Evolutionary conservation across 768 basidiomycete species (phyloP).

Genomic region (Mrakia gelida): DNA sequence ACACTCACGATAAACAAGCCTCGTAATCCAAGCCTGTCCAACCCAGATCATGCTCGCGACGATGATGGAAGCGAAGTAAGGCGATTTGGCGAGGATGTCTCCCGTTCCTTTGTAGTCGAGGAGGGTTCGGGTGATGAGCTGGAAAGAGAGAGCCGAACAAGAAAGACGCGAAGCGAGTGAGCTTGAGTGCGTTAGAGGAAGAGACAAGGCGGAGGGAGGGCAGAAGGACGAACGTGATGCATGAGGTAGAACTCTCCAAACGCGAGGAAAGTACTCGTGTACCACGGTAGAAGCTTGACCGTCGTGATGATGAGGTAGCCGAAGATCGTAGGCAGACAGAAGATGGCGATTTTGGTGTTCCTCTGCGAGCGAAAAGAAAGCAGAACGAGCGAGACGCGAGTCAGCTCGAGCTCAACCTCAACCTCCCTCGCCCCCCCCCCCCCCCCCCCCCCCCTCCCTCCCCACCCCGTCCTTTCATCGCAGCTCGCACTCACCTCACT

Average conservation of each 20-base stretch:
- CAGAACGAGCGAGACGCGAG: not conserved
- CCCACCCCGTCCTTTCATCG: not conserved
- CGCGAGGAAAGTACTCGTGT: slow-evolving; percentile 75
- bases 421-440: no score
- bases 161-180: not conserved
- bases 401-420: not conserved
- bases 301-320: slow-evolving; percentile 81
- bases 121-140: slow-evolving; percentile 80
- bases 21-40: slow-evolving; percentile 19
- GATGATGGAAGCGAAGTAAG: slow-evolving; percentile 92
- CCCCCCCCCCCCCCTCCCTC: not conserved
- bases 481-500: slow-evolving; percentile 59
- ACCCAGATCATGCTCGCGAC: slow-evolving; percentile 38
- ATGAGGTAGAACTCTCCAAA: slow-evolving; percentile 83
- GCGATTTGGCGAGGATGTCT: slow-evolving; percentile 76
- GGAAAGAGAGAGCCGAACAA: not conserved
- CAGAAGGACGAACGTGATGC: slow-evolving; percentile 72
- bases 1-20: slow-evolving; percentile 9
- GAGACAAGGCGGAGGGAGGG: not conserved
- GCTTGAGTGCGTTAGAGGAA: not conserved
- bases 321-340: slow-evolving; percentile 69
- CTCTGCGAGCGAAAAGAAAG: slow-evolving; percentile 49
- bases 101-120: slow-evolving; percentile 76
- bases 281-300: slow-evolving; percentile 79
- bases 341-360: slow-evolving; percentile 75